These are phyloP conservation scores for Penstemon newberryi DNA, from an alignment of 257 asterid genomes.

Conservation along the genomic window DNA sequence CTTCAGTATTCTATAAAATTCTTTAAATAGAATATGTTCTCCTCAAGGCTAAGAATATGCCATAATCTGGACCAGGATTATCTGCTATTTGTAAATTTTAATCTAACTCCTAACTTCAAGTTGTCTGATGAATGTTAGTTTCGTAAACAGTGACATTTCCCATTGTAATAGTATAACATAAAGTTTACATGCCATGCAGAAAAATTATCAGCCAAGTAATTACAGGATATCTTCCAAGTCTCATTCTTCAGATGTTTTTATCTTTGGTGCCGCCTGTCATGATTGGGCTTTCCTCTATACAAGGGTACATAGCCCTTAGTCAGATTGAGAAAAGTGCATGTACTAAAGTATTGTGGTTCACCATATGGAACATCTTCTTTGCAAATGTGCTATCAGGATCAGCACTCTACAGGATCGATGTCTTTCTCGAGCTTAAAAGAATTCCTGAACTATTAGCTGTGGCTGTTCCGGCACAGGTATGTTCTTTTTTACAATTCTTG, in stretches of 20 bases:
- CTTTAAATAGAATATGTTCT: neutral
- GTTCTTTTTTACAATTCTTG: slow-evolving; percentile 9
- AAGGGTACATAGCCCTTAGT: slow-evolving; percentile 87
- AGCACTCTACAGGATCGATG: slow-evolving; percentile 62
- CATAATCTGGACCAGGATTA: neutral
- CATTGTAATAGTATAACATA: slow-evolving; percentile 11
- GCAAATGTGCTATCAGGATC: slow-evolving; percentile 92
- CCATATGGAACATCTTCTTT: slow-evolving; percentile 90
- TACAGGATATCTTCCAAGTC: slow-evolving; percentile 98
- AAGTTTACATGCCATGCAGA: slow-evolving; percentile 49
- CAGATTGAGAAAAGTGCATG: slow-evolving; percentile 93
- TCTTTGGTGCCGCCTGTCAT: slow-evolving; percentile 75
- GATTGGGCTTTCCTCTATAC: slow-evolving; percentile 80
- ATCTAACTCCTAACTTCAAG: too few relatives aligned
- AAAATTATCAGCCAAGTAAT: slow-evolving; percentile 67
- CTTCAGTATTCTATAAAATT: neutral
- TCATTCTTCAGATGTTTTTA: slow-evolving; percentile 71
- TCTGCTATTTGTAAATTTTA: too few relatives aligned
- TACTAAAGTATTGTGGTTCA: slow-evolving; percentile 78
- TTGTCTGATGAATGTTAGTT: too few relatives aligned
- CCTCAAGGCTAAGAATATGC: slow-evolving; percentile 6
- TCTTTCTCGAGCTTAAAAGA: slow-evolving; percentile 77
- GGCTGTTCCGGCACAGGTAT: slow-evolving; percentile 98
- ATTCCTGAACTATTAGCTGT: slow-evolving; percentile 77
- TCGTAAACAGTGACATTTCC: too few relatives aligned